Evolutionary conservation across 345 rosid species (phyloP).

Genomic region (Lagerstroemia speciosa): DNA sequence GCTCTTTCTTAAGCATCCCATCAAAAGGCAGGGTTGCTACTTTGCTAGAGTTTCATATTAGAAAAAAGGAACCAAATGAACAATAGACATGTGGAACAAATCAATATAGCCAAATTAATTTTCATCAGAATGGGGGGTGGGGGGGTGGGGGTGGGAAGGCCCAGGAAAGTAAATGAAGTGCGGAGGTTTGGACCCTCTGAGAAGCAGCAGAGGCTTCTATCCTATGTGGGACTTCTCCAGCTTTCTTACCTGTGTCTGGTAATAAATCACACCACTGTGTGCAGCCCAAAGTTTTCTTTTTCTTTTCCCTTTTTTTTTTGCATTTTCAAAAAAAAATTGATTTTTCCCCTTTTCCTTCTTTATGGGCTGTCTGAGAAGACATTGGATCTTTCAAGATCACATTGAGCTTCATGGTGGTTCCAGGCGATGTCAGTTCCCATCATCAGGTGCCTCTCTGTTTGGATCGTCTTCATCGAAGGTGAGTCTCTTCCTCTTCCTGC

Average conservation of each 20-base stretch:
- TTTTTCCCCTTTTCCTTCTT: neutral
- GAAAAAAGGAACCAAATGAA: neutral
- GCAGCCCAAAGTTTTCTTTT: neutral
- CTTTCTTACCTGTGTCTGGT: neutral
- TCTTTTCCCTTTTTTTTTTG: neutral
- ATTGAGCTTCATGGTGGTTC: neutral
- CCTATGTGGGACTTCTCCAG: constrained; percentile 5
- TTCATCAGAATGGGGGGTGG: neutral
- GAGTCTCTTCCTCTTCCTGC: neutral
- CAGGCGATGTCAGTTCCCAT: neutral
- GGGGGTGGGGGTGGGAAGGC: neutral
- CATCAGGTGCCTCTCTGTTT: neutral
- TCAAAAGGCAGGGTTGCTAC: no score
- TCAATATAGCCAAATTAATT: constrained; percentile 2
- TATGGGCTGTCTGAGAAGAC: neutral
- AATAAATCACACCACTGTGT: neutral
- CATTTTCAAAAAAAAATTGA: neutral
- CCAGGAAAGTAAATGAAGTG: neutral
- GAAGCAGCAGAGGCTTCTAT: neutral
- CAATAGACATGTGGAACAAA: neutral
- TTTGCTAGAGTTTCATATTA: neutral
- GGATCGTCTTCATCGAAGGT: neutral
- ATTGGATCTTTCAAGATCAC: neutral
- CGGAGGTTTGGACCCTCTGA: neutral
- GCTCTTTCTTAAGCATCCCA: no score